phyloP scores from a whole-genome alignment of 1,284 basidiomycete genomes.

The Boletus subluridellus region DNA sequence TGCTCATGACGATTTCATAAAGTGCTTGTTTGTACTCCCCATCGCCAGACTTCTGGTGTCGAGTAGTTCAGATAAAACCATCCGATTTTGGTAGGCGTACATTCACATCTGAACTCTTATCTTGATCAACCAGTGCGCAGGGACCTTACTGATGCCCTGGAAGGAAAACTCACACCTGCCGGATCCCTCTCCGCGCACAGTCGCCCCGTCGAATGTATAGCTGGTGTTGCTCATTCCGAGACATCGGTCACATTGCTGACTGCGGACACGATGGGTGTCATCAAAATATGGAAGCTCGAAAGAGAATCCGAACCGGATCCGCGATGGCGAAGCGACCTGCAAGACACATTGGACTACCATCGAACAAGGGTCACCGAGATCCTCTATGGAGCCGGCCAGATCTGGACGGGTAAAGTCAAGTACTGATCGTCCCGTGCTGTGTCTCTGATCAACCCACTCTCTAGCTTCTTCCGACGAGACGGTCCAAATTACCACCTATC shows the following conservation, averaged over 20 bases:
- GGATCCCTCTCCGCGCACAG: conserved; percentile 73
- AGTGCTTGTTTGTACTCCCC: conserved; percentile 70
- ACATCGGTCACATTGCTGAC: conserved; percentile 61
- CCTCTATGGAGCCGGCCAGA: conserved; percentile 55
- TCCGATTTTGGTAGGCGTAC: conserved; percentile 74
- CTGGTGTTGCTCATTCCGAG: conserved; percentile 45
- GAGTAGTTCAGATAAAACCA: conserved; percentile 86
- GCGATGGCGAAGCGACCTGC: conserved; percentile 53
- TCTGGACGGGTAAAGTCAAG: conserved; percentile 75
- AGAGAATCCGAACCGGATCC: conserved; percentile 43
- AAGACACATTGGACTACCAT: conserved; percentile 64
- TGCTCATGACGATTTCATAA: conserved; percentile 88
- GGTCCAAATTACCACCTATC: conserved; percentile 54
- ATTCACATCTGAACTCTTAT: background rate
- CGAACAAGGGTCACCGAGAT: conserved; percentile 81
- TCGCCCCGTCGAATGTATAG: conserved; percentile 65
- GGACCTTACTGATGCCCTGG: conserved; percentile 52
- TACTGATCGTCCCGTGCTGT: background rate
- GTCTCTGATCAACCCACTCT: conserved; percentile 1
- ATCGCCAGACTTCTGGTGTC: conserved; percentile 70
- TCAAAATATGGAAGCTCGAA: conserved; percentile 70
- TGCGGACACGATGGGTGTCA: conserved; percentile 82
- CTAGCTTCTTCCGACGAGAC: conserved; percentile 86
- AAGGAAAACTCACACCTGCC: conserved; percentile 46
- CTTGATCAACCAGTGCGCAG: conserved; percentile 35